Conservation (phyloP, 108 stramenopile species). For the Fragilaria crotonensis region DNA sequence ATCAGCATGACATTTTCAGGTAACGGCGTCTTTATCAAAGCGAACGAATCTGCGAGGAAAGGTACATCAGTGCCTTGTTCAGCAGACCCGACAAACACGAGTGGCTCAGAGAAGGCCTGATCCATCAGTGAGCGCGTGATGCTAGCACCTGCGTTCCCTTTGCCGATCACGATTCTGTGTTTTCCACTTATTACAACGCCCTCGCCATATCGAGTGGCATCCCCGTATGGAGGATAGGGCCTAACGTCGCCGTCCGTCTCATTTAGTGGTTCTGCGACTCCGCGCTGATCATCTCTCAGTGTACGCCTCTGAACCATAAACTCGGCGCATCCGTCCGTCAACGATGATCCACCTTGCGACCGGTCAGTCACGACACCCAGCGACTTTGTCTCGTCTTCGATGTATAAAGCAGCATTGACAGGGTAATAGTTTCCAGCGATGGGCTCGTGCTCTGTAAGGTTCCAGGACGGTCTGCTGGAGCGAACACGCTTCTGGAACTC, state of each 20-base stretch:
- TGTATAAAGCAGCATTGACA: slow-evolving; percentile 76
- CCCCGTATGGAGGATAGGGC: slow-evolving; percentile 72
- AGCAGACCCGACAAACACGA: slow-evolving; percentile 54
- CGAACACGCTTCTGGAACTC: slow-evolving; percentile 80
- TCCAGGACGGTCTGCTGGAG: slow-evolving; percentile 59
- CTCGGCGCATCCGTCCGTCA: slow-evolving; percentile 80
- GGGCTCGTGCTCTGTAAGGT: slow-evolving; percentile 73
- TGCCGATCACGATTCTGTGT: slow-evolving; percentile 73
- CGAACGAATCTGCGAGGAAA: slow-evolving; percentile 17
- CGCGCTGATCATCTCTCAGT: slow-evolving; percentile 59
- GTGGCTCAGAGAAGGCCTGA: slow-evolving; percentile 57
- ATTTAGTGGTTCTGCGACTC: slow-evolving; percentile 76
- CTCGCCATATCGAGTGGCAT: slow-evolving; percentile 71
- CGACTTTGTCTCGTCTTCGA: slow-evolving; percentile 17
- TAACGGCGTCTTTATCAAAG: slow-evolving; percentile 26
- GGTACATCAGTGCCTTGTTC: slow-evolving; percentile 2
- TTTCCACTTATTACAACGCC: slow-evolving; percentile 79
- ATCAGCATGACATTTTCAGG: slow-evolving; percentile 67
- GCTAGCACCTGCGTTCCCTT: slow-evolving; percentile 39
- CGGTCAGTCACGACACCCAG: slow-evolving; percentile 79
- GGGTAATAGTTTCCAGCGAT: slow-evolving; percentile 96
- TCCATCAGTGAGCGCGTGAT: slow-evolving; percentile 67
- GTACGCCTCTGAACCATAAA: slow-evolving; percentile 92
- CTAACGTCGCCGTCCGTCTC: slow-evolving; percentile 74
- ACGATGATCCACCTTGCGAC: slow-evolving; percentile 84